Evolutionary conservation across 78 protist species (phyloP), one percentile per base, ranked within the genome.

Genomic region (Creolimax fragrantissima): DNA sequence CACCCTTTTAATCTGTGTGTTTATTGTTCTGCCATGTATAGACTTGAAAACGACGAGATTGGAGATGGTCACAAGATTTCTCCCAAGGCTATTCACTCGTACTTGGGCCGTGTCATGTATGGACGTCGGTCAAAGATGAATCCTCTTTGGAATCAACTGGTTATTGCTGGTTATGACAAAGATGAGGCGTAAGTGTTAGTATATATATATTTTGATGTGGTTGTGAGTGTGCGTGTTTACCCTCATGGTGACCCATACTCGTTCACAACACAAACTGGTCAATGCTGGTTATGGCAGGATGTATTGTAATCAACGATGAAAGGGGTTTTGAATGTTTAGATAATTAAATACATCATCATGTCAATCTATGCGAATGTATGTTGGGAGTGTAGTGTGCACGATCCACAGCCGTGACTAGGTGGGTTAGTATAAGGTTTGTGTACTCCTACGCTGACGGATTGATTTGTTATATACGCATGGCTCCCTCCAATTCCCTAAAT

Each of bases 21-120:
- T n/a, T n/a, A n/a, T n/a, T n/a, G n/a, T n/a, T n/a, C n/a, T n/a
- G n/a, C n/a, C 85, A 83, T 41, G 5, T 83, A 11, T 4, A 4
- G 5, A 41, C 5, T 66, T 0, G 43, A 45, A 39, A 89, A 94
- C 3, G 5, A 44, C 17, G 2, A 2, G 45, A 6, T 2, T 35
- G 92, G 85, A 37, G 95, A 94, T 42, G 97, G 94, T 39, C 92
- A 91, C 93, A 39, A 41, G 4, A 17, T 95, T 81, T 5, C 45
- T 7, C 91, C 94, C 5, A 35, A 83, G 35, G 88, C 97, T 84
- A 45, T 97, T 81, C 93, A 90, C 94, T 90, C 91, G 42, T 95
- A 94, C 86, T 84, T 98, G 35, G 89, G 93, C 37, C 96, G 97
- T 45, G 94, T 96, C 37, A 42, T 96, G 89, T 98, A 98, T 93